Evolutionary conservation across 352 stramenopile genomes (phyloP).

Genomic region (Phytophthora aleatoria): DNA sequence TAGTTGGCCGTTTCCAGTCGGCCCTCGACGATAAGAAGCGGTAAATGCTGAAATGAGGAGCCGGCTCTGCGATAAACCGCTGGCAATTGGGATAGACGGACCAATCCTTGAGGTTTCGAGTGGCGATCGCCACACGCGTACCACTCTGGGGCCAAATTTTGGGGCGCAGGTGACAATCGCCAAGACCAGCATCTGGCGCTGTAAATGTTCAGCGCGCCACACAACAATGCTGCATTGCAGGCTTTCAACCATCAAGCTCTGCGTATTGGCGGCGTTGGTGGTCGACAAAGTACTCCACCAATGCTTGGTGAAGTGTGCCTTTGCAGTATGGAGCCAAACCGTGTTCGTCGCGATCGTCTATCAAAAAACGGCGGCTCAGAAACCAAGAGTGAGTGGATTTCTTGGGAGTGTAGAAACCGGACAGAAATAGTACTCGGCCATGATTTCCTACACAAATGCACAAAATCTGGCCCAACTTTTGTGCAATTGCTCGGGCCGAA

Average conservation of each 20-base stretch:
- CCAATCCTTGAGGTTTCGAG: neutral
- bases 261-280: neutral
- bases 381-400: conserved; percentile 14
- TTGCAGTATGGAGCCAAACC: neutral
- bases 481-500: neutral
- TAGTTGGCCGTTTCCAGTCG: neutral
- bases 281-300: too few species aligned
- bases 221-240: neutral
- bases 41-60: conserved; percentile 23
- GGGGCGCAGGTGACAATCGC: conserved; percentile 14
- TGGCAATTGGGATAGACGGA: conserved; percentile 21
- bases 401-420: conserved; percentile 3
- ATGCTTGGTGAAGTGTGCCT: neutral
- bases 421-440: conserved; percentile 4
- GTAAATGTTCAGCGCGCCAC: conserved; percentile 11
- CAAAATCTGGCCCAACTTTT: conserved; percentile 2
- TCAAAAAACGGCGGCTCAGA: conserved; percentile 15
- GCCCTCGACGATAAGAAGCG: conserved; percentile 5
- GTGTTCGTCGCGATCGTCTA: conserved; percentile 20
- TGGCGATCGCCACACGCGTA: neutral
- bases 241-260: neutral
- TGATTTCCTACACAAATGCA: conserved; percentile 12
- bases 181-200: neutral
- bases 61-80: conserved; percentile 12
- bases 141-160: conserved; percentile 18